Base-by-base conservation (phyloP, 2,329 filamentous ascomycete genomes). In the Chrysoporthe austroafricana region DNA sequence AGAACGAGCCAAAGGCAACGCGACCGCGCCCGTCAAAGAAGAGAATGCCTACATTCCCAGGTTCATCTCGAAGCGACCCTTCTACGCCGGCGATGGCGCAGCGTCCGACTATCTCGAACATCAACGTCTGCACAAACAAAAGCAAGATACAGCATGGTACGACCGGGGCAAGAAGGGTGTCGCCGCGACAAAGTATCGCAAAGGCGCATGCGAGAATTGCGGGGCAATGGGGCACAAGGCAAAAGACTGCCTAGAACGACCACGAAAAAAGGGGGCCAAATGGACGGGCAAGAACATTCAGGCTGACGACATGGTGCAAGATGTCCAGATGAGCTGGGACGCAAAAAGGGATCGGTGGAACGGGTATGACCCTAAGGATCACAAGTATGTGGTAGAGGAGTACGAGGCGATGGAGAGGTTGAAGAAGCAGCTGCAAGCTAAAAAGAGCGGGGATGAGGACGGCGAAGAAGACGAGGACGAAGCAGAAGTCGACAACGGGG, bases 331-430 rank as follows among this genome's bases (percentile, higher is more conserved):
- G 60, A 93, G 94, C 3, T 99, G 95, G 93, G 96, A 99, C 78
- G 96, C 96, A 32, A 99, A 99, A 83, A 87, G 96, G 73, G 96
- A 99, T 81, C 88, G 95, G 56, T 99, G 96, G 95, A 97, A 97
- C 76, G 95, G 95, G n/a, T 99, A 97, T 79, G 94, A 98, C 77
- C 84, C 94, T 0, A 88, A 87, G 72, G 92, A 98, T 78, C 98
- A 97, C 77, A 86, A 88, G 69, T 85, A 88, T 69, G 92, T 98
- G n/a, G 89, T 98, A 52, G 90, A 97, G 62, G 93, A 97, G 73
- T 97, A 92, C 78, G 90, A 96, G 70, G 88, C 95, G 76, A 83
- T 97, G 78, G 95, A 97, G 76, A 88, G 91, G 72, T 81, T 97
- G 70, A 81, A 85, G n/a, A 82, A 86, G 73, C 81, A 81, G 71